Evolutionary conservation across 805 yeast genomes (phyloP), one percentile per base, ranked within the genome.

Genomic region (Zygosaccharomyces kombuchaensis): DNA sequence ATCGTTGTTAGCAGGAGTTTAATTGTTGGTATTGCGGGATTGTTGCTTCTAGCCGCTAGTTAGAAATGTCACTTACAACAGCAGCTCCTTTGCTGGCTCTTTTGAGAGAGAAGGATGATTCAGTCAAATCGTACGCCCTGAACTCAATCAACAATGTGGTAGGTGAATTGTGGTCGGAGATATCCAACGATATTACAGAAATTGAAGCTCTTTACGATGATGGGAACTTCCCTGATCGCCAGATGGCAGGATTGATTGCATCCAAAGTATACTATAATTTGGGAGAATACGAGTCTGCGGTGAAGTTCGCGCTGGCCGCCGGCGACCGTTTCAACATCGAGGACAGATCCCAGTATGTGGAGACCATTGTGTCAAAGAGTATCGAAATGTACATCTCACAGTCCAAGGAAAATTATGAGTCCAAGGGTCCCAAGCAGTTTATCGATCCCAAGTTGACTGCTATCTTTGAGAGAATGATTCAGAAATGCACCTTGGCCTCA

Each of bases 81-180:
- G 96, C 98, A 39, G 89, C 95, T 30, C 95, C 96, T 35, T 85
- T 86, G 57, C 75, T 93, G 67, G 96, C 98, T 32, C 78, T 93
- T 52, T 75, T 93, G 62, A 80, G 81, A 51, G 99, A 93, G 70
- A 74, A 81, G 7, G 97, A 93, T 64, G 69, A 77, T 40, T 68
- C 76, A 43, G 78, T 93, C 55, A 90, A 88, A 66, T 74, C 83
- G 29, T 87, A 87, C 63, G 99, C 98, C 14, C 76, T 93, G 60
- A 72, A 82, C 46, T 82, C 95, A 14, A 78, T 93, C 54, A 86
- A 89, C 63, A 76, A 71, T 22, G 77, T 85, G 41, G 96, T 88
- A 42, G 96, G 89, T 69, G 90, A 87, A 66, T 75, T 88, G 48
- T 93, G 99, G 99, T 88, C 99, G 2, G 98, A 93, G 71, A 86